Evolutionary conservation across 306 rosid genomes (phyloP).

Genomic region (Lupinus albus): DNA sequence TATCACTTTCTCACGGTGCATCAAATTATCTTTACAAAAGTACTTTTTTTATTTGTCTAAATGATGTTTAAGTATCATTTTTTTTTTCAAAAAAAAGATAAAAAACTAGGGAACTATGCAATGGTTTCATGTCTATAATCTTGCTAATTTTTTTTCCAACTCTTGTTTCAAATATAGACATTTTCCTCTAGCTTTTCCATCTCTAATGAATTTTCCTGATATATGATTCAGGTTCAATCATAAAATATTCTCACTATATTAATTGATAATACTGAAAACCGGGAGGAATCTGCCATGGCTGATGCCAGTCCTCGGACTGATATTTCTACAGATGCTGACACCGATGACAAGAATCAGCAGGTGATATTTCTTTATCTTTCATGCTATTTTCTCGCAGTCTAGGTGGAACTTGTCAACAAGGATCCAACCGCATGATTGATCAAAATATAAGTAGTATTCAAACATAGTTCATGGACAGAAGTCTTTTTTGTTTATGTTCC

Average conservation of each 20-base stretch:
- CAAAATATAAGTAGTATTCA: conserved; percentile 12
- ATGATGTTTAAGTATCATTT: conserved; percentile 22
- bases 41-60: not conserved
- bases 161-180: conserved; percentile 16
- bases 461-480: conserved; percentile 1
- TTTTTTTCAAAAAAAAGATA: not conserved
- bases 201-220: conserved; percentile 46
- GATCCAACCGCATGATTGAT: conserved; percentile 2
- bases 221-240: conserved; percentile 53
- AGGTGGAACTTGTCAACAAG: not conserved
- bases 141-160: conserved; percentile 10
- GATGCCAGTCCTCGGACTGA: conserved; percentile 98
- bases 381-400: conserved; percentile 25
- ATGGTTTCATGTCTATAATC: not conserved
- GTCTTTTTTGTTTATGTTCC: conserved; percentile 20
- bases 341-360: conserved; percentile 87
- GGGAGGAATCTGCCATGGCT: conserved; percentile 74
- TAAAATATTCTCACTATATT: conserved; percentile 44
- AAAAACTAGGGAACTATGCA: conserved; percentile 8
- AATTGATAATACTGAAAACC: conserved; percentile 48
- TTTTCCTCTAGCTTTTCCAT: conserved; percentile 8
- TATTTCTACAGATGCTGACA: conserved; percentile 93
- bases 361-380: conserved; percentile 51
- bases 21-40: conserved; percentile 21
- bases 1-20: conserved; percentile 14